phyloP scores from a whole-genome alignment of 208 protist species.

The Phytomonas sp. region DNA sequence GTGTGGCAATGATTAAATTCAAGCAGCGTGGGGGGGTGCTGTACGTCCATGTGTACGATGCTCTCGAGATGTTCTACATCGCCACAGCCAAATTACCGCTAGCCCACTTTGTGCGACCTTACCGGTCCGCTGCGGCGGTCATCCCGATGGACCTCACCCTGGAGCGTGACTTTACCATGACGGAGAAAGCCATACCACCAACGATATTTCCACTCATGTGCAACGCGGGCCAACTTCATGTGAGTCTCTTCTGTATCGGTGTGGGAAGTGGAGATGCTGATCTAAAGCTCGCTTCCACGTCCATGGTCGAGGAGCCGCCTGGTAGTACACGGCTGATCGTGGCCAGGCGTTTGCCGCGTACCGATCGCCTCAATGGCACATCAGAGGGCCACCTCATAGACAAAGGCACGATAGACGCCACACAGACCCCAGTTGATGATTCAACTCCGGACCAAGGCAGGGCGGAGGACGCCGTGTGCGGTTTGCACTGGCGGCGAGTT shows the following conservation, averaged over 20 bases:
- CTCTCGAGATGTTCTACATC: slow-evolving; percentile 86
- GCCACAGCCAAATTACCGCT: slow-evolving; percentile 49
- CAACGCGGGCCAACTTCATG: slow-evolving; percentile 74
- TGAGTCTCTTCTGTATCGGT: slow-evolving; percentile 77
- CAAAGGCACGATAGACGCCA: background rate
- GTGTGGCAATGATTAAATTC: slow-evolving; percentile 49
- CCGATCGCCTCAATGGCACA: slow-evolving; percentile 20
- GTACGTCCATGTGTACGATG: slow-evolving; percentile 83
- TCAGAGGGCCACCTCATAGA: background rate
- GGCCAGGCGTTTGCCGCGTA: slow-evolving; percentile 63
- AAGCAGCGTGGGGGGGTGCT: slow-evolving; percentile 33
- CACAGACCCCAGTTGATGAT: background rate
- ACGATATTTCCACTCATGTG: slow-evolving; percentile 65
- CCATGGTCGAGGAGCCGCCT: background rate
- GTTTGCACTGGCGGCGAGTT: slow-evolving; percentile 57
- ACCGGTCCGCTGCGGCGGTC: slow-evolving; percentile 47
- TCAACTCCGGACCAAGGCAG: background rate
- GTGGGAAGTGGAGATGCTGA: slow-evolving; percentile 9
- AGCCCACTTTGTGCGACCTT: slow-evolving; percentile 59
- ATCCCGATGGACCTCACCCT: slow-evolving; percentile 57
- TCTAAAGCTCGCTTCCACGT: background rate
- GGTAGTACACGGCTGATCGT: slow-evolving; percentile 34
- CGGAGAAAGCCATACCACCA: slow-evolving; percentile 47
- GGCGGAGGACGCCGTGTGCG: background rate
- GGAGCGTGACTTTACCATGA: slow-evolving; percentile 69